Evolutionary conservation across 2,329 filamentous ascomycete species (phyloP), one percentile per base, ranked within the genome.

Genomic region (Cladophialophora chaetospira): DNA sequence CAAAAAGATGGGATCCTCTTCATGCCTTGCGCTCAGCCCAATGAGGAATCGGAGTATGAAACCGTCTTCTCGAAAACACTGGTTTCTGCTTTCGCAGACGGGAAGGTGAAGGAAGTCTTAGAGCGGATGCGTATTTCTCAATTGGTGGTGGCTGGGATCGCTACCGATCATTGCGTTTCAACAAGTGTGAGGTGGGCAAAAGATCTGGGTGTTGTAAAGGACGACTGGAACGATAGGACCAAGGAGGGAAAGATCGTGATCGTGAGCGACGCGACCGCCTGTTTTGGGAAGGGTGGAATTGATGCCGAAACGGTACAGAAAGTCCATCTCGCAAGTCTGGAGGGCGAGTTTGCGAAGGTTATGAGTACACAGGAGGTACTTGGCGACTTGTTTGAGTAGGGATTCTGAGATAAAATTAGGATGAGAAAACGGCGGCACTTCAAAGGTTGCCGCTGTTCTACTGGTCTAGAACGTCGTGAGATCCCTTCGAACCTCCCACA

Each of bases 131-230:
- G 62, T 0, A 67, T 77, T 13, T 56, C 70, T 8, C 74, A 77
- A 55, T 66, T 78, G 0, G 55, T 78, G 15, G 63, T 79, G 25
- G 68, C 67, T 2, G 78, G 77, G 0, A 57, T 80, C 54, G 77
- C 74, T 3, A 79, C 77, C 31, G 78, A 79, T 64, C 77, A 80
- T 58, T 80, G 77, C 51, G 76, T 80, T 11, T 77, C 73, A 55
- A 80, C 77, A 3, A 75, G 74, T 2, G 71, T 73, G 21, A 72
- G 78, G 5, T 78, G 79, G 75, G 77, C 77, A 1, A 73, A 68
- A 15, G 79, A 80, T 58, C 52, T 80, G 38, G 70, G 71, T 4
- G 73, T 80, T 13, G 71, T 74, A 36, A 71, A 75, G 58, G 29
- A 25, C 9, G 5, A 17, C 11, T 42, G 44, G 23, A 43, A 23